These are phyloP conservation scores for Aspergillus neoniger DNA, from an alignment of 2,329 filamentous ascomycete genomes.

Conservation along the genomic window DNA sequence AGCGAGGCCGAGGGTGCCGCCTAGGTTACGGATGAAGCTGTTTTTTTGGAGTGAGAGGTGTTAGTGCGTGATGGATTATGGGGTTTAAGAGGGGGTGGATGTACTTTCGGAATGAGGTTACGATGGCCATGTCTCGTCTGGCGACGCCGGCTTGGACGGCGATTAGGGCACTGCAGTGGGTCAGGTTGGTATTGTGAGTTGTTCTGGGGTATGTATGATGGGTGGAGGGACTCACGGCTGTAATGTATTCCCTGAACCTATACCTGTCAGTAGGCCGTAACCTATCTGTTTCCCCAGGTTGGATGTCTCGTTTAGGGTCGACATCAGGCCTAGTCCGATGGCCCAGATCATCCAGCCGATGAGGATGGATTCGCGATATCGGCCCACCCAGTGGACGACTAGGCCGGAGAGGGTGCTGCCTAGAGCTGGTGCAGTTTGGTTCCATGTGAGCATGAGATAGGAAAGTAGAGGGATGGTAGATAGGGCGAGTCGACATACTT, in stretches of 20 bases:
- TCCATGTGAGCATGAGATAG: background rate
- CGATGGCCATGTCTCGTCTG: conserved; percentile 44
- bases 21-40: conserved; percentile 47
- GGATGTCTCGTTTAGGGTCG: conserved; percentile 52
- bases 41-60: conserved; percentile 1
- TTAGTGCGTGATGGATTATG: background rate
- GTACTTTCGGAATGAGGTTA: conserved; percentile 41
- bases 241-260: conserved; percentile 56
- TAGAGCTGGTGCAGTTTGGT: conserved; percentile 34
- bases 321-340: conserved; percentile 55
- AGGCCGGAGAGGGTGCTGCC: conserved; percentile 56
- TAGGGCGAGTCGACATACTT: conserved; percentile 23
- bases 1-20: conserved; percentile 44
- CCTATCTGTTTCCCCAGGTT: conserved; percentile 57
- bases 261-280: conserved; percentile 55
- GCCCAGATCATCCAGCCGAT: conserved; percentile 57
- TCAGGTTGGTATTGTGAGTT: background rate
- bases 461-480: background rate
- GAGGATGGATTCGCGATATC: conserved; percentile 57
- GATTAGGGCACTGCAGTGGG: conserved; percentile 31
- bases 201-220: background rate
- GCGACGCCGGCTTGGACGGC: conserved; percentile 45
- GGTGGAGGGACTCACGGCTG: conserved; percentile 40
- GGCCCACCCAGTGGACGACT: conserved; percentile 55
- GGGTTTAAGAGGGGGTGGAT: background rate